Evolutionary conservation across 257 asterid species (phyloP), one percentile per base, ranked within the genome.

Genomic region (Lantana camara): DNA sequence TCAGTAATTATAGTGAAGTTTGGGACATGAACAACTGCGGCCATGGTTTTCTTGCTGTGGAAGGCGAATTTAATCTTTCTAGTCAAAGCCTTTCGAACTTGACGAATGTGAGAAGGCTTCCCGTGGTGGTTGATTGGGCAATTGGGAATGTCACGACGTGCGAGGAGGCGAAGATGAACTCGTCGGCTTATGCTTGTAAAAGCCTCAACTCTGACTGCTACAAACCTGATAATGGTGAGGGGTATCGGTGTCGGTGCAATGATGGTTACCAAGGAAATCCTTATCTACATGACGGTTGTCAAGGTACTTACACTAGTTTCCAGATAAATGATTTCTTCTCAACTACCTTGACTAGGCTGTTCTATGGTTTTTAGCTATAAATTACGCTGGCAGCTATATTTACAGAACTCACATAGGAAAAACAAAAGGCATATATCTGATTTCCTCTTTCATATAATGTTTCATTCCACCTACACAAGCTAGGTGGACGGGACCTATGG

Each of bases 191-290:
- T 21, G 85, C 63, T 4, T 82, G 85, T 44, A 58, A 50, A 17
- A 64, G 77, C 5, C 2, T 0, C 0, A 37, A 76, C 12, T 71
- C 78, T 2, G 7, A 0, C 3, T 80, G 86, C 42, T 63, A 53
- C 15, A n/a, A 34, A 4, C 66, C 54, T 9, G 23, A 27, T 0
- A 60, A 27, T 17, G 57, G 68, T 1, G 0, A 1, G 9, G 86
- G 86, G 0, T 80, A 83, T 49, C 67, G 80, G 0, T 83, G 87
- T 71, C 15, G n/a, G 5, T 83, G 87, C 59, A 1, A 0, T 0
- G 37, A 21, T 0, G 87, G 90, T 7, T 83, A 59, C 47, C 35
- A 57, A 17, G 86, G 86, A 40, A 80, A 77, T 35, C 82, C 89
- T 3, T 80, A 78, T 30, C 60, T 83, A 9, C 2, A 0, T 30